Evolutionary conservation across 2,329 filamentous ascomycete genomes (phyloP).

Genomic region (Incumbomyces lentus): DNA sequence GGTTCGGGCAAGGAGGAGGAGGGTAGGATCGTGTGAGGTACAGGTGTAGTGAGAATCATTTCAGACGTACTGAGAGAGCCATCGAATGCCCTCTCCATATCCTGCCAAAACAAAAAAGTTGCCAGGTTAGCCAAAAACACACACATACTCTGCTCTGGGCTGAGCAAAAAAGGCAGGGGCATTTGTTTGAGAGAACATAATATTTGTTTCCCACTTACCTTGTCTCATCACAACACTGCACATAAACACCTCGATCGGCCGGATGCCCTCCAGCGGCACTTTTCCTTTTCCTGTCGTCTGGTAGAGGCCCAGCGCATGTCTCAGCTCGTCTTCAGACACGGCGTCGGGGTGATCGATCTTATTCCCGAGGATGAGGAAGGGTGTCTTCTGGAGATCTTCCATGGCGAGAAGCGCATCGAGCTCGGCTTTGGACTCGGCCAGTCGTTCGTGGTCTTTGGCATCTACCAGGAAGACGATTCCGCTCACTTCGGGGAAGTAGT

Average conservation of each 20-base stretch:
- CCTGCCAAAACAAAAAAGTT: conserved; percentile 43
- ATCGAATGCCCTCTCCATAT: conserved; percentile 83
- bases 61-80: conserved; percentile 87
- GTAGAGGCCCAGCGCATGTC: conserved; percentile 84
- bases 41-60: conserved; percentile 8
- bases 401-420: conserved; percentile 90
- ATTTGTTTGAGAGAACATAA: background rate
- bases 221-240: conserved; percentile 98
- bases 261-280: conserved; percentile 80
- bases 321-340: conserved; percentile 87
- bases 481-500: conserved; percentile 93
- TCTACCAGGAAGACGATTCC: conserved; percentile 97
- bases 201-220: conserved; percentile 43
- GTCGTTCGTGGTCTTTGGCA: conserved; percentile 91
- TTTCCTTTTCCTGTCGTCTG: conserved; percentile 96
- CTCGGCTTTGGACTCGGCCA: conserved; percentile 90
- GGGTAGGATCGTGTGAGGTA: no score
- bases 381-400: conserved; percentile 93
- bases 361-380: conserved; percentile 93
- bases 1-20: no score
- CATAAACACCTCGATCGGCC: conserved; percentile 97
- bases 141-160: background rate
- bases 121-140: conserved; percentile 4
- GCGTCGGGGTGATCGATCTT: conserved; percentile 98
- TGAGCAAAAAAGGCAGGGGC: background rate